Conservation (phyloP, 345 rosid genomes). For the Eucalyptus marginata region DNA sequence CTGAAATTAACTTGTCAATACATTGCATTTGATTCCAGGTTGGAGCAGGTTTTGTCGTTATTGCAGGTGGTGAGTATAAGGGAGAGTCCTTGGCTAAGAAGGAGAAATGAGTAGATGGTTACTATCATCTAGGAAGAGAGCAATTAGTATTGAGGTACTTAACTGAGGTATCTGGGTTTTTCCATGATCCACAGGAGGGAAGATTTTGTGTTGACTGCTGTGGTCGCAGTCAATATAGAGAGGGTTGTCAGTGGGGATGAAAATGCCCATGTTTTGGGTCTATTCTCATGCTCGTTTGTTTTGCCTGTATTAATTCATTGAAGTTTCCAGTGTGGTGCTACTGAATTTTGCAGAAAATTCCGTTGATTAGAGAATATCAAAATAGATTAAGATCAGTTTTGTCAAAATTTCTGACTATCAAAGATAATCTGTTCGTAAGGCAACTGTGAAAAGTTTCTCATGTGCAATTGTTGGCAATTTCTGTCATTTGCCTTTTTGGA, state of each 20-base stretch:
- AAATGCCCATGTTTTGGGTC: background rate
- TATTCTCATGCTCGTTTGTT: background rate
- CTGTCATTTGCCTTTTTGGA: background rate
- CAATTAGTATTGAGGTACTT: background rate
- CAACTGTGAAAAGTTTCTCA: background rate
- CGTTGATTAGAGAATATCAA: background rate
- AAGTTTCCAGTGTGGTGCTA: background rate
- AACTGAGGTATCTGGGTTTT: background rate
- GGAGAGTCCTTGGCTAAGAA: conserved; percentile 81
- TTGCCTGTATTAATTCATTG: background rate
- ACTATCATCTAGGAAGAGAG: background rate
- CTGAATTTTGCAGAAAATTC: background rate
- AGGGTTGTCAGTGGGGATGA: background rate
- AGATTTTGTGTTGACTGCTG: background rate
- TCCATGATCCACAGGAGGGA: background rate
- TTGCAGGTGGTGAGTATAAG: conserved; percentile 60
- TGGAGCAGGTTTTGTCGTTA: conserved; percentile 72
- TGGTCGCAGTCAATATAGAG: background rate
- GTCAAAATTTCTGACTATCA: background rate
- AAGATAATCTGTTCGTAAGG: background rate
- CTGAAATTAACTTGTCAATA: background rate
- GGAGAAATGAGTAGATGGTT: conserved; percentile 20
- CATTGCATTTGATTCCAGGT: conserved; percentile 23
- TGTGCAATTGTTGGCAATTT: background rate
- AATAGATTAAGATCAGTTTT: background rate